Conservation (phyloP, 768 basidiomycete species). For the Macrolepiota fuliginosa region DNA sequence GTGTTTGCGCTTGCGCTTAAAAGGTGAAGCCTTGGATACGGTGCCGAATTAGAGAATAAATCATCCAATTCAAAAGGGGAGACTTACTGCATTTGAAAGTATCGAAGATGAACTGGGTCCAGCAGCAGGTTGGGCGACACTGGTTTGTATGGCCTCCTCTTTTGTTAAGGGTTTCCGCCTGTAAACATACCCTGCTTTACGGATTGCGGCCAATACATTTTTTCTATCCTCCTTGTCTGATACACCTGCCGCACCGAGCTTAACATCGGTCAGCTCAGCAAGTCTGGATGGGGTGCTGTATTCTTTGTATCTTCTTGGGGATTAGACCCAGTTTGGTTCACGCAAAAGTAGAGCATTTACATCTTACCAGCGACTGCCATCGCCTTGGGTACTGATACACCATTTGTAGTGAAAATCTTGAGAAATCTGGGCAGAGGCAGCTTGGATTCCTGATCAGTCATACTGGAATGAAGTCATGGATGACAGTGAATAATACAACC, state of each 20-base stretch:
- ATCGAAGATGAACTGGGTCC: slow-evolving; percentile 3
- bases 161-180: slow-evolving; percentile 24
- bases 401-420: slow-evolving; percentile 57
- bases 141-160: slow-evolving; percentile 20
- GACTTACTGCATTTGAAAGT: not conserved
- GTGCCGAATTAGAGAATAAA: not conserved
- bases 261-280: slow-evolving; percentile 53
- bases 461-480: slow-evolving; percentile 13
- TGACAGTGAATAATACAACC: not conserved
- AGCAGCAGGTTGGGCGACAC: slow-evolving; percentile 14
- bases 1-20: slow-evolving; percentile 56
- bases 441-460: slow-evolving; percentile 34
- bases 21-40: slow-evolving; percentile 36
- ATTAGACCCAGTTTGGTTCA: not conserved
- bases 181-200: slow-evolving; percentile 58
- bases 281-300: slow-evolving; percentile 62
- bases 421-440: slow-evolving; percentile 66
- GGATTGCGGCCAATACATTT: slow-evolving; percentile 54
- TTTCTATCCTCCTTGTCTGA: slow-evolving; percentile 65
- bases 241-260: slow-evolving; percentile 57
- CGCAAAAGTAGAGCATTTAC: slow-evolving; percentile 32
- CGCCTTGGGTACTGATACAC: slow-evolving; percentile 59
- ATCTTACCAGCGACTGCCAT: slow-evolving; percentile 71
- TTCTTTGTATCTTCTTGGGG: slow-evolving; percentile 59
- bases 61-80: not conserved